Conservation (phyloP, 2,329 filamentous ascomycete species). For the Venturia asperata region DNA sequence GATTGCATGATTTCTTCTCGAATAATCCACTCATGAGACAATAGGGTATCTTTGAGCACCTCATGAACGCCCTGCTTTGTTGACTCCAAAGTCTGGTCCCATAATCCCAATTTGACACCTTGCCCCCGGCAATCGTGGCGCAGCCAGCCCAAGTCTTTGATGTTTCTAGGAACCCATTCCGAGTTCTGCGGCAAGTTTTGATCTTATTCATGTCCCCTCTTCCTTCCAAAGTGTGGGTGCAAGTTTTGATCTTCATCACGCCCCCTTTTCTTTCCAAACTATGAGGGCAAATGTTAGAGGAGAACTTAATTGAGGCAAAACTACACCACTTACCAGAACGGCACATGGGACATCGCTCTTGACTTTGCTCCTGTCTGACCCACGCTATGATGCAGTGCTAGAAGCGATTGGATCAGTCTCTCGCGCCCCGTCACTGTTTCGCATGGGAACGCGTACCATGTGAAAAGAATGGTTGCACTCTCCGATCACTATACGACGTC, state of each 20-base stretch:
- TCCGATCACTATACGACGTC: constrained; percentile 63
- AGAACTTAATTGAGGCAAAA: neutral
- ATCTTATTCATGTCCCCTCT: constrained; percentile 9
- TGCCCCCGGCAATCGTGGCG: neutral
- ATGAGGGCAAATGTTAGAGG: neutral
- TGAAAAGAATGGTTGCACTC: constrained; percentile 98
- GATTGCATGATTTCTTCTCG: no score
- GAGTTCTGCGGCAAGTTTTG: neutral
- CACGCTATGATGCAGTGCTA: constrained; percentile 94
- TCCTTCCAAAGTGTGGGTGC: constrained; percentile 17
- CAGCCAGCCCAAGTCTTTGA: neutral
- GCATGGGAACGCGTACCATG: constrained; percentile 55
- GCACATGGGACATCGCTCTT: constrained; percentile 96
- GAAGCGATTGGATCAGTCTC: constrained; percentile 12
- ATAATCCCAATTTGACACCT: neutral
- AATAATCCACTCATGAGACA: no score
- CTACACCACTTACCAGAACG: constrained; percentile 63
- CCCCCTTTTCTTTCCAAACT: constrained; percentile 20
- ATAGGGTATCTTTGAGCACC: neutral
- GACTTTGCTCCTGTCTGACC: constrained; percentile 91
- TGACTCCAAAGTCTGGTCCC: neutral
- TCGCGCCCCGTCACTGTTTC: constrained; percentile 3
- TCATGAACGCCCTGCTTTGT: neutral
- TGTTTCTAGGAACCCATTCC: neutral
- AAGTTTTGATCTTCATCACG: neutral